phyloP scores from a whole-genome alignment of 2,329 filamentous ascomycete genomes.

The Xylaria sp. region DNA sequence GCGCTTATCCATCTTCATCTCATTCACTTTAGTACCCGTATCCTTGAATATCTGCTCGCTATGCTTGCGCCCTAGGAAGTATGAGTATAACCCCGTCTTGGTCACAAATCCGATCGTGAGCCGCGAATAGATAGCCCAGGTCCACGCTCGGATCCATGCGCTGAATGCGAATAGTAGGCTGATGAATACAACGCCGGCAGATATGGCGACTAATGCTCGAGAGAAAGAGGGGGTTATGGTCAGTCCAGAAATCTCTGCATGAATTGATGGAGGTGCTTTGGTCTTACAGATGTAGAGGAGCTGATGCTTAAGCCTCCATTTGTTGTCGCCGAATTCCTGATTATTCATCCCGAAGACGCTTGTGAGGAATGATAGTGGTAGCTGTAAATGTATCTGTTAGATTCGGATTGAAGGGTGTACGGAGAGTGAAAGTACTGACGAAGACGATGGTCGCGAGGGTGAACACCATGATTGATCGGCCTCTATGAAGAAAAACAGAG shows the following conservation, averaged over 20 bases:
- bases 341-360: conserved; percentile 56
- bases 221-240: background rate
- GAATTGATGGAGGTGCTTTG: too few species aligned
- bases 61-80: conserved; percentile 1
- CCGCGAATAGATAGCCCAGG: conserved; percentile 25
- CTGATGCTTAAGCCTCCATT: conserved; percentile 20
- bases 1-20: background rate
- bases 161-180: conserved; percentile 31
- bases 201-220: conserved; percentile 17
- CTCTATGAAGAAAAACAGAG: conserved; percentile 29
- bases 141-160: conserved; percentile 10
- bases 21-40: background rate
- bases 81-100: conserved; percentile 13
- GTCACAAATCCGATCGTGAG: background rate
- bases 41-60: conserved; percentile 4
- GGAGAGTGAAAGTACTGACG: conserved; percentile 45
- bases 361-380: conserved; percentile 54
- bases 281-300: conserved; percentile 45
- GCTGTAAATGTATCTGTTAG: conserved; percentile 35
- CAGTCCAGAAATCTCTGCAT: background rate
- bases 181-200: conserved; percentile 28
- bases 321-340: conserved; percentile 34
- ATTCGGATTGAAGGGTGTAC: background rate
- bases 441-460: conserved; percentile 61
- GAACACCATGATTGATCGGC: conserved; percentile 58